These are phyloP conservation scores for Haplographium delicatum DNA, from an alignment of 495 filamentous ascomycete genomes.

Conservation along the genomic window DNA sequence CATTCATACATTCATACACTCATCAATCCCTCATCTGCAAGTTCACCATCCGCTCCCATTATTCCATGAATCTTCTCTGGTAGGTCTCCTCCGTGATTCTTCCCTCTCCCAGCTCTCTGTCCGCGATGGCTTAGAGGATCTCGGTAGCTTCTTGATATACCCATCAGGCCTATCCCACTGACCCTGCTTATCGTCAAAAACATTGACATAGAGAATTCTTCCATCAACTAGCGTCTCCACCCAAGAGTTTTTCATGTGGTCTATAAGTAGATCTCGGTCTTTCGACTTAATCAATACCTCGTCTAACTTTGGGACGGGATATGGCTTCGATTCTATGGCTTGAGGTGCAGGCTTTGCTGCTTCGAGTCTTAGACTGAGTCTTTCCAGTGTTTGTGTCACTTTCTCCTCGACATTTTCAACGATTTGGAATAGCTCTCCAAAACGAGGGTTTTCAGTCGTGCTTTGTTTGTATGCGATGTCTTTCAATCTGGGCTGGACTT, in stretches of 20 bases:
- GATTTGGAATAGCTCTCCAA: conserved; percentile 5
- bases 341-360: neutral
- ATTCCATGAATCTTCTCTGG: too few species aligned
- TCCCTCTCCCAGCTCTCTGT: too few species aligned
- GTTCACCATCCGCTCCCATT: too few species aligned
- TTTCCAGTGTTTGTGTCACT: conserved; percentile 1
- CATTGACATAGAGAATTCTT: conserved; percentile 11
- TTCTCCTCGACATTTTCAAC: conserved; percentile 5
- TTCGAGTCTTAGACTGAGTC: conserved; percentile 6
- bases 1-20: too few species aligned
- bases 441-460: conserved; percentile 6
- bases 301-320: neutral
- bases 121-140: too few species aligned
- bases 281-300: conserved; percentile 8
- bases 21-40: too few species aligned
- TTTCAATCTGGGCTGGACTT: conserved; percentile 2
- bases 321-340: neutral
- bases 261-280: neutral
- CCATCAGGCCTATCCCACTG: conserved; percentile 16
- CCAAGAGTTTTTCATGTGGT: conserved; percentile 18
- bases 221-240: conserved; percentile 8
- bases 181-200: conserved; percentile 8
- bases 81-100: too few species aligned
- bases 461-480: conserved; percentile 8
- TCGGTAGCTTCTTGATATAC: conserved; percentile 7